These are phyloP conservation scores for Cytospora paraplurivora DNA, from an alignment of 2,329 filamentous ascomycete genomes.

Conservation along the genomic window DNA sequence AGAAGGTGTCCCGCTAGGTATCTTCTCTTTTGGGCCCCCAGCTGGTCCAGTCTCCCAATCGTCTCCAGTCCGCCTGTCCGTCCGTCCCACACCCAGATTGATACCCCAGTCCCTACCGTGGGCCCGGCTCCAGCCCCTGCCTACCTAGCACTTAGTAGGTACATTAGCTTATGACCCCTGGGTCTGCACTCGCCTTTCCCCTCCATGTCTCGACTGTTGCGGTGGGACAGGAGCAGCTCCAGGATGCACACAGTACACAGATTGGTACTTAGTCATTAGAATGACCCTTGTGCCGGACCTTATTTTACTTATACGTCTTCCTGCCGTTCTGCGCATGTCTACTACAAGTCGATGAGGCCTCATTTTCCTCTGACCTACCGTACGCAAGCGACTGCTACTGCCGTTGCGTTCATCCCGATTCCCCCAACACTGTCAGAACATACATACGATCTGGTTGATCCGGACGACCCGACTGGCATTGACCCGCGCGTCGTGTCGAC, in stretches of 20 bases:
- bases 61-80: slow-evolving; percentile 11
- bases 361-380: slow-evolving; percentile 8
- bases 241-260: slow-evolving; percentile 20
- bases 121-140: slow-evolving; percentile 20
- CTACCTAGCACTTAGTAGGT: not conserved
- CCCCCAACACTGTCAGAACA: not conserved
- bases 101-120: slow-evolving; percentile 18
- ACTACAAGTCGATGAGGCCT: slow-evolving; percentile 11
- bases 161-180: slow-evolving; percentile 17
- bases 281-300: slow-evolving; percentile 11
- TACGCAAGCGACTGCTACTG: not conserved
- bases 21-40: not conserved
- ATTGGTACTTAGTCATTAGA: slow-evolving; percentile 3
- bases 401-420: not conserved
- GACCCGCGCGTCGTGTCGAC: not conserved
- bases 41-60: slow-evolving; percentile 1
- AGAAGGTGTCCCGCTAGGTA: too few relatives aligned
- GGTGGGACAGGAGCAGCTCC: slow-evolving; percentile 18
- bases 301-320: slow-evolving; percentile 5
- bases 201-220: slow-evolving; percentile 23
- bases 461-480: not conserved
- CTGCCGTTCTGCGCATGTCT: slow-evolving; percentile 17
- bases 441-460: not conserved
- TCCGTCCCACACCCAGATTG: slow-evolving; percentile 15
- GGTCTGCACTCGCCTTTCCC: slow-evolving; percentile 12